Evolutionary conservation across 2,329 filamentous ascomycete species (phyloP), one percentile per base, ranked within the genome.

Genomic region (Sclerotinia borealis): DNA sequence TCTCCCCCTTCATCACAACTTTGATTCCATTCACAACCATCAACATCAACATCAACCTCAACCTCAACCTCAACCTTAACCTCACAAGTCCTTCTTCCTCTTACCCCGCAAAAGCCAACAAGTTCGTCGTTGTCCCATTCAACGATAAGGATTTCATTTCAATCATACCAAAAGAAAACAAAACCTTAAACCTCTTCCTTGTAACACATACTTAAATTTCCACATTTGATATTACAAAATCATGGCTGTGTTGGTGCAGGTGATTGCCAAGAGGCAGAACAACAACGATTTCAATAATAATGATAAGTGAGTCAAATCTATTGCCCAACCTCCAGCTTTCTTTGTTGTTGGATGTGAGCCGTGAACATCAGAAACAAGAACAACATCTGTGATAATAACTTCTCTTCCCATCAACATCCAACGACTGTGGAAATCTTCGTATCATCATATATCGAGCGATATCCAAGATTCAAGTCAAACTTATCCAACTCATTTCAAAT

Each of bases 201-300:
- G 51, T 29, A 17, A 27, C 6, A n/a, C 22, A 39, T 27, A 55
- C 37, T 37, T 37, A 15, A 39, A 39, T 39, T 39, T 39, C 34
- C 50, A 54, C n/a, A 39, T 54, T 25, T 9, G 50, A 45, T 11
- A 34, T 47, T 25, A 13, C 19, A 17, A 47, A 34, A 22, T 34
- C 39, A 59, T 59, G 55, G 55, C 55, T 36, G 29, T 59, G 55
- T 34, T 48, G 2, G 6, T 10, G 13, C 27, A 45, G 15, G 6
- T 36, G 29, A 48, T 59, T 25, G 41, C 55, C 55, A 48, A 59
- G 41, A 59, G 55, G 55, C 52, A 55, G 43, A 55, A 17, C 22
- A 55, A 43, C 31, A 2, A 15, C 29, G 27, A 11, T 58, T 7
- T 34, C 25, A 39, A 45, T 34, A 8, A 47, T 36, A 8, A 36